Evolutionary conservation across 495 filamentous ascomycete genomes (phyloP), one percentile per base, ranked within the genome.

Genomic region (Hypomontagnella submonticulosa): DNA sequence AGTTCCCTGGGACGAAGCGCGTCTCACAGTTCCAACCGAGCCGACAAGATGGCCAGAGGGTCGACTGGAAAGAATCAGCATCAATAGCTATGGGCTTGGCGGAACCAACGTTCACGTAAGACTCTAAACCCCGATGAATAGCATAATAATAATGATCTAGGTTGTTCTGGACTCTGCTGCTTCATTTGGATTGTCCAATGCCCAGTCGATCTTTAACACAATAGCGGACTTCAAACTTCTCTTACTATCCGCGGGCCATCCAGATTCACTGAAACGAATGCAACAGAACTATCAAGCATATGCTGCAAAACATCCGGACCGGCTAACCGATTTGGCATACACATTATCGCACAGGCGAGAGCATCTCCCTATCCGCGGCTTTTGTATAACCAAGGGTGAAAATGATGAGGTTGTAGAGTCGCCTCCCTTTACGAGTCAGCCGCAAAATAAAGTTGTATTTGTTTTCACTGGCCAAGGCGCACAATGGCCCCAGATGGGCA

Each of bases 1-100:
- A 27, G 23, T 27, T 27, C 23, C 23, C 2, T 27, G 23, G 3
- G 58, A 76, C 4, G 66, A 70, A 38, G 73, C 73, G 67, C 66
- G 56, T 1, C 36, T 78, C 0, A 70, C 72, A 49, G 71, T 76
- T 1, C 49, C 53, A 0, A 48, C 27, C 11, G 42, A 37, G 1
- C 16, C 57, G 43, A 19, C 76, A 74, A 1, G 2, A 34, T 52
- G 49, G 49, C 49, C 49, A 0, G 48, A 18, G 6, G 19, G 4
- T 19, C 1, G 10, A 3, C 23, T 27, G 23, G 23, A 27, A 27
- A 27, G 23, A 27, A 11, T n/a, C 10, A 12, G 11, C 32, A 71
- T 84, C 42, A 83, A 81, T 59, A 79, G 72, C 19, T 83, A 81
- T 54, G 82, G 82, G 1, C 81, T 75, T 40, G 81, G 81, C 3